phyloP scores from a whole-genome alignment of 2,329 filamentous ascomycete species.

The Sporothrix pseudoabietina region DNA sequence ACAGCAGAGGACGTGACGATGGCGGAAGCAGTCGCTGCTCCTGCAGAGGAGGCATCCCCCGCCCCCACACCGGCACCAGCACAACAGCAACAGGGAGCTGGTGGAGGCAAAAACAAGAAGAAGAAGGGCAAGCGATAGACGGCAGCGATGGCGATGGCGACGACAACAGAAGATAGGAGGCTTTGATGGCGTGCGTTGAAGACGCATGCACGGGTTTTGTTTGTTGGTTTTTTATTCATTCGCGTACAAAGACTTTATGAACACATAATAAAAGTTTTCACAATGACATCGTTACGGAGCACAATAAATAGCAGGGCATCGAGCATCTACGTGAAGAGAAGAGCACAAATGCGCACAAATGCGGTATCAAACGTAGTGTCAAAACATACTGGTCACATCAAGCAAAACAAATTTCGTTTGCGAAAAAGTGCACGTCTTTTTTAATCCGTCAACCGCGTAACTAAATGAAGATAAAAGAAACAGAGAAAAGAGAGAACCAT shows the following conservation, averaged over 20 bases:
- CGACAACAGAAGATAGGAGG: no score
- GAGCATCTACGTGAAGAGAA: not conserved
- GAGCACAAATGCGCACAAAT: not conserved
- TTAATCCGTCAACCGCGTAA: slow-evolving; percentile 24
- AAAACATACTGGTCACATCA: no score
- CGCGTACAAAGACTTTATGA: not conserved
- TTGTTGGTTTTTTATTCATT: not conserved
- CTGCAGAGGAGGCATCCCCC: slow-evolving; percentile 31
- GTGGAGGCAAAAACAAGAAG: slow-evolving; percentile 63
- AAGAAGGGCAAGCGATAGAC: slow-evolving; percentile 68
- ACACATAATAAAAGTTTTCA: not conserved
- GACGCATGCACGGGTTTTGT: no score
- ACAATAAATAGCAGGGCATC: not conserved
- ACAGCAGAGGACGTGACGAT: slow-evolving; percentile 36
- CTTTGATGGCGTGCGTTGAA: no score
- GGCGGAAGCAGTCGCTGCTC: slow-evolving; percentile 40
- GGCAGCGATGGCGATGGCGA: no score
- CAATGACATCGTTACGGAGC: not conserved
- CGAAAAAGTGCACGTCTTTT: slow-evolving; percentile 29
- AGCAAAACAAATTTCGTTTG: slow-evolving; percentile 19
- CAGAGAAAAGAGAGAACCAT: slow-evolving; percentile 16
- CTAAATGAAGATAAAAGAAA: slow-evolving; percentile 11
- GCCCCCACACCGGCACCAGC: slow-evolving; percentile 38
- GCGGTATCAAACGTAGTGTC: no score
- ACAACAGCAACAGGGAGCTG: slow-evolving; percentile 38